phyloP scores from a whole-genome alignment of 129 eudicot species.

The Logfia minima region DNA sequence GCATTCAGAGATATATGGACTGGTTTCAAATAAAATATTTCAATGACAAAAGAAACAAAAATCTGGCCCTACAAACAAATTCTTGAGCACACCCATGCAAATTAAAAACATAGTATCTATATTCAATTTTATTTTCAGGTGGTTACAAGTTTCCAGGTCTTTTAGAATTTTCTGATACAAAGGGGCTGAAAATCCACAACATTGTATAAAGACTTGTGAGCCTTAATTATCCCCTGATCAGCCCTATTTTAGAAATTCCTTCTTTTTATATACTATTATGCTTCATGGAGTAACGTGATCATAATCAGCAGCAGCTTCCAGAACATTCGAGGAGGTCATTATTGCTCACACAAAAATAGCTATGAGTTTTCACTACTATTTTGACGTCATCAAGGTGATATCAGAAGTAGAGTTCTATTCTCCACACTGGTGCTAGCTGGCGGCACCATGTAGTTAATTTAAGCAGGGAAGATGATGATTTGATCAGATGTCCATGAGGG shows the following conservation, averaged over 20 bases:
- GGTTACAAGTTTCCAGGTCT: neutral
- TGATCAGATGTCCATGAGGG: too few species aligned
- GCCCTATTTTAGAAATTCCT: neutral
- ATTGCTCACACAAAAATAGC: neutral
- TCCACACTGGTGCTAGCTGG: too few species aligned
- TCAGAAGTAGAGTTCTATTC: neutral
- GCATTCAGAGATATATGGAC: neutral
- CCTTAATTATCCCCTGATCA: neutral
- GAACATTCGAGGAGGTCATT: neutral
- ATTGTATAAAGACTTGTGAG: neutral
- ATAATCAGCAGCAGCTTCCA: neutral
- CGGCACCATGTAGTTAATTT: too few species aligned
- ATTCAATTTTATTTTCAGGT: neutral
- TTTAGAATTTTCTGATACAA: neutral
- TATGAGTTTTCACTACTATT: neutral
- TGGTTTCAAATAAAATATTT: neutral
- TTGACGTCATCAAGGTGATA: neutral
- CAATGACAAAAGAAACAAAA: neutral
- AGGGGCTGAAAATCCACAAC: neutral
- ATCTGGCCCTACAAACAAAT: neutral
- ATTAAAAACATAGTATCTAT: neutral
- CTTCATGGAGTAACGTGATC: neutral
- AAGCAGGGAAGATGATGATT: too few species aligned
- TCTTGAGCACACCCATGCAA: neutral
- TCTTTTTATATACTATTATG: neutral